Evolutionary conservation across 768 basidiomycete genomes (phyloP).

Genomic region (Amanita exitialis): DNA sequence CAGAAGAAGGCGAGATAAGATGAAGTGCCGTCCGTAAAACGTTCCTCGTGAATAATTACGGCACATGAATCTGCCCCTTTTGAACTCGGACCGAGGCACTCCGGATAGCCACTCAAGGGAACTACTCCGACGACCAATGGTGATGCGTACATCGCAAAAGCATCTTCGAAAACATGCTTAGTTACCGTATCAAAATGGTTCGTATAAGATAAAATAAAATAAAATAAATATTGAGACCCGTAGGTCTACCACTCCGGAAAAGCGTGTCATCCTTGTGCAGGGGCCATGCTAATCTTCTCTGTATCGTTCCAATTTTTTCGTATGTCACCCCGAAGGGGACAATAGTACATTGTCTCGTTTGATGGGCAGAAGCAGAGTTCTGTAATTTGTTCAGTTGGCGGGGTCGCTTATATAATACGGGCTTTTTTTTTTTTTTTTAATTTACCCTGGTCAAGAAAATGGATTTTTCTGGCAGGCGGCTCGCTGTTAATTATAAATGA

Average conservation of each 20-base stretch:
- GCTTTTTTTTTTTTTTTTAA: no score
- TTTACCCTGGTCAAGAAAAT: no score
- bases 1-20: constrained; percentile 16
- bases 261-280: constrained; percentile 99
- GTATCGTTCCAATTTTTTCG: constrained; percentile 99
- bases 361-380: constrained; percentile 4
- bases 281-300: constrained; percentile 99
- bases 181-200: no score
- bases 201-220: background rate
- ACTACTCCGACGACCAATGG: no score
- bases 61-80: background rate
- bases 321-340: constrained; percentile 91
- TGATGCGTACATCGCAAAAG: no score
- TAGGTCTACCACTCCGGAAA: constrained; percentile 83
- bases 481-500: no score
- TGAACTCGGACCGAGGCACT: background rate
- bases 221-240: constrained; percentile 50
- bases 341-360: constrained; percentile 9
- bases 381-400: constrained; percentile 20
- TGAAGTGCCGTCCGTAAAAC: constrained; percentile 10
- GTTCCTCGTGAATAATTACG: background rate
- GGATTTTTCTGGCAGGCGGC: no score
- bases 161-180: no score
- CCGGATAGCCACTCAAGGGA: no score
- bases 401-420: constrained; percentile 9